Base-by-base conservation (phyloP, 805 yeast genomes). In the Debaryomyces castellii region DNA sequence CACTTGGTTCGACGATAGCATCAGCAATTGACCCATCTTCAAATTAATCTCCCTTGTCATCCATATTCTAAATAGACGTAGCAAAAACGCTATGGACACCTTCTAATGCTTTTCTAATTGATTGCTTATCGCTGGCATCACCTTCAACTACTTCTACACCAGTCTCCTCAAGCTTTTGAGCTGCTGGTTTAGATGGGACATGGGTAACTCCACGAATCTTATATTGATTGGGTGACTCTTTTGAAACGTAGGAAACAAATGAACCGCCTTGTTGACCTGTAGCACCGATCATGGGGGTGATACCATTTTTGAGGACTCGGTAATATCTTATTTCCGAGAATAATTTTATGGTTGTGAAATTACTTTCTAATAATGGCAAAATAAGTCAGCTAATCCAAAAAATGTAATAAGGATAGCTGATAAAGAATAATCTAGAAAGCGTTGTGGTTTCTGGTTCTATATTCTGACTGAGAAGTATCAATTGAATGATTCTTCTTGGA, bases 241-340 rank as follows among this genome's bases (percentile, higher is more conserved):
- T 30, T 30, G 33, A 17, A 11, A 34, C 49, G 9, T 43, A 23
- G 2, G 48, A 43, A 12, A 53, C 44, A 27, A 53, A 44, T 3
- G 57, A 51, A 36, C 58, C 44, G 21, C 57, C 57, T 42, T 53
- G 58, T 81, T 50, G 39, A 69, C 78, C 14, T 69, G 46, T 46
- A 21, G 44, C 44, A 11, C 46, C 43, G 39, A 46, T n/a, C n/a
- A n/a, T n/a, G n/a, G n/a, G n/a, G n/a, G n/a, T n/a, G n/a, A n/a
- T n/a, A n/a, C n/a, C n/a, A n/a, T n/a, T n/a, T n/a, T n/a, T n/a
- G n/a, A n/a, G n/a, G n/a, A n/a, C n/a, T n/a, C n/a, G n/a, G n/a
- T n/a, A n/a, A n/a, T n/a, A n/a, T n/a, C n/a, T n/a, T n/a, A n/a
- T n/a, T n/a, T n/a, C n/a, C n/a, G n/a, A n/a, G n/a, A n/a, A n/a